Base-by-base conservation (phyloP, 2,329 filamentous ascomycete genomes). In the Sodiomyces alkalinus region DNA sequence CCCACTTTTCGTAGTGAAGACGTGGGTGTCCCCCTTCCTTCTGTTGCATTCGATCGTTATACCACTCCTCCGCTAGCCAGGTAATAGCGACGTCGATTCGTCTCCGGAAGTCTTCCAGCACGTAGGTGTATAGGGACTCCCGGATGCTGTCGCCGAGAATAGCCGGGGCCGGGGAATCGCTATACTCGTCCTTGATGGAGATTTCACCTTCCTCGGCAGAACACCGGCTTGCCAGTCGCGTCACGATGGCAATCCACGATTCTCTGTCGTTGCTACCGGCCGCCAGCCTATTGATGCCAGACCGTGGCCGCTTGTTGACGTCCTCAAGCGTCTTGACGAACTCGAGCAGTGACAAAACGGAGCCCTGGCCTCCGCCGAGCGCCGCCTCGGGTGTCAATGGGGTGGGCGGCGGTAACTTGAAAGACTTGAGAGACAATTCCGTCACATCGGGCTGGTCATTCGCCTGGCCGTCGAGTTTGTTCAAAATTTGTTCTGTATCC, bases 21-120 rank as follows among this genome's bases (percentile, higher is more conserved):
- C 68, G 61, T 6, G 64, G 62, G 22, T 64, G 58, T 8, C 49
- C 48, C 19, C 50, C 51, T n/a, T 46, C 45, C 30, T 51, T 59
- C 32, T 45, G 56, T 35, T 49, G 55, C 38, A 58, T 54, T 49
- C 52, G 74, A 49, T 96, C 87, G 43, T 86, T 92, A 52, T 93
- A 96, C 87, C 90, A 98, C 54, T 98, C 90, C 51, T 98, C 90
- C 42, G 79, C 92, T 11, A 98, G 64, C 90, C 90, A 98, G 6
- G 78, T 76, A 28, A 96, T 83, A 2, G 85, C 87, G 14, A 90
- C 70, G 40, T 92, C 86, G 37, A 96, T 86, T 23, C 90, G 76
- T 36, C 69, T 75, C 30, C 87, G 74, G 55, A 93, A 98, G 47
- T 96, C 87, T 38, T 92, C 83, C 37, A 96, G 69, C 26, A 96